A percentile compares a stretch with the other conserved stretches of the same genome.
Conservation (phyloP, 306 rosid species). For the Psophocarpus tetragonolobus region DNA sequence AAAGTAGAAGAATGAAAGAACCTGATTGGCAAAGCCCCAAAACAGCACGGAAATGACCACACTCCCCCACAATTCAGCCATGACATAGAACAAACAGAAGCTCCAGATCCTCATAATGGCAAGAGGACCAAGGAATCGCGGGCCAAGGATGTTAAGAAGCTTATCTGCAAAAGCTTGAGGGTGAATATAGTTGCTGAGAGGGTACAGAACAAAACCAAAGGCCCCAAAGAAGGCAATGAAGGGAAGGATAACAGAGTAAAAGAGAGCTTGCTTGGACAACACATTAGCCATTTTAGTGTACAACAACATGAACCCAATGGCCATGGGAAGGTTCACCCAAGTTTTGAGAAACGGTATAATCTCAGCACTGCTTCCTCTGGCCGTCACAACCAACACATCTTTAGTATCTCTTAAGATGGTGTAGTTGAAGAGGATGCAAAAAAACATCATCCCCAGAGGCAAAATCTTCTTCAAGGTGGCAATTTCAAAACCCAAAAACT, state of each 20-base stretch:
- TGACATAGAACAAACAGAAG: conserved; percentile 97
- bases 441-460: conserved; percentile 96
- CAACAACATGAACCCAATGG: conserved; percentile 91
- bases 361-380: conserved; percentile 99
- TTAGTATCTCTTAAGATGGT: conserved; percentile 93
- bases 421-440: conserved; percentile 91
- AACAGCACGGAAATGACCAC: conserved; percentile 92
- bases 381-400: conserved; percentile 96
- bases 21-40: conserved; percentile 99
- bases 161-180: conserved; percentile 89
- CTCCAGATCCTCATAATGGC: conserved; percentile 99
- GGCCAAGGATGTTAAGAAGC: conserved; percentile 84
- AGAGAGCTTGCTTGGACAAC: conserved; percentile 87
- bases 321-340: conserved; percentile 99
- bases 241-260: conserved; percentile 79
- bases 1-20: conserved; percentile 32
- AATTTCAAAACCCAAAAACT: conserved; percentile 70
- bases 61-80: conserved; percentile 99
- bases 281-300: conserved; percentile 80
- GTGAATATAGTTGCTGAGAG: conserved; percentile 82
- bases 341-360: conserved; percentile 96
- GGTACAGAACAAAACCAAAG: conserved; percentile 85
- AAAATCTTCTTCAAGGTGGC: conserved; percentile 82
- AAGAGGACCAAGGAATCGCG: conserved; percentile 92
- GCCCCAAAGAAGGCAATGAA: conserved; percentile 96